Conservation (phyloP, 176 grass and related monocot species). For the Carex littledalei region DNA sequence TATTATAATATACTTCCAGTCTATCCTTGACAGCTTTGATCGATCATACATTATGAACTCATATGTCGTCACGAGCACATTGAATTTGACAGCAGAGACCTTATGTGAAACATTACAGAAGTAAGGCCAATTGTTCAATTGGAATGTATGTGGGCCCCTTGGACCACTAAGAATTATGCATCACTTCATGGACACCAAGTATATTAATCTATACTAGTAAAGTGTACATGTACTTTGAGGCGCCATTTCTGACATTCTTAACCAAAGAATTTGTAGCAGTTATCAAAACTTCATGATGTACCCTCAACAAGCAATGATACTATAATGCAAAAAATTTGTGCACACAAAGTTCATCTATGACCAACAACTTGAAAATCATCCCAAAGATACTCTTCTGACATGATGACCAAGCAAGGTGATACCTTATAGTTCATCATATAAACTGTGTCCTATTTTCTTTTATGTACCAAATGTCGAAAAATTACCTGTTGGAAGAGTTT, state of each 20-base stretch:
- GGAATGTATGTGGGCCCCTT: not conserved
- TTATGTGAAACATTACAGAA: constrained; percentile 33
- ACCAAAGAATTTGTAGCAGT: not conserved
- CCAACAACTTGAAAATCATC: not conserved
- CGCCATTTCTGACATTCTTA: not conserved
- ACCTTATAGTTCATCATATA: not conserved
- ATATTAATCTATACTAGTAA: not conserved
- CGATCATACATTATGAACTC: constrained; percentile 98
- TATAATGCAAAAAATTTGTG: not conserved
- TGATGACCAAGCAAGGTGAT: not conserved
- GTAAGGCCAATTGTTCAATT: constrained; percentile 8
- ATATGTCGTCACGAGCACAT: constrained; percentile 97
- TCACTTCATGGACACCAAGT: not conserved
- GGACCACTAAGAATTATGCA: not conserved
- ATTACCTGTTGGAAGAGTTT: constrained; percentile 92
- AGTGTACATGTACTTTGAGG: not conserved
- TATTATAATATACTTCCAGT: constrained; percentile 99
- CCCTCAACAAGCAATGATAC: not conserved
- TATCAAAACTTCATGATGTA: not conserved
- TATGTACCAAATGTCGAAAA: not conserved
- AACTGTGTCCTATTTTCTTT: not conserved
- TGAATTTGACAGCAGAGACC: constrained; percentile 94
- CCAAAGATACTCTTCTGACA: not conserved
- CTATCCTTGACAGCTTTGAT: constrained; percentile 96
- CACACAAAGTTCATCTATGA: not conserved